These are phyloP conservation scores for Metschnikowia matae DNA, from an alignment of 805 yeast genomes.

Conservation along the genomic window DNA sequence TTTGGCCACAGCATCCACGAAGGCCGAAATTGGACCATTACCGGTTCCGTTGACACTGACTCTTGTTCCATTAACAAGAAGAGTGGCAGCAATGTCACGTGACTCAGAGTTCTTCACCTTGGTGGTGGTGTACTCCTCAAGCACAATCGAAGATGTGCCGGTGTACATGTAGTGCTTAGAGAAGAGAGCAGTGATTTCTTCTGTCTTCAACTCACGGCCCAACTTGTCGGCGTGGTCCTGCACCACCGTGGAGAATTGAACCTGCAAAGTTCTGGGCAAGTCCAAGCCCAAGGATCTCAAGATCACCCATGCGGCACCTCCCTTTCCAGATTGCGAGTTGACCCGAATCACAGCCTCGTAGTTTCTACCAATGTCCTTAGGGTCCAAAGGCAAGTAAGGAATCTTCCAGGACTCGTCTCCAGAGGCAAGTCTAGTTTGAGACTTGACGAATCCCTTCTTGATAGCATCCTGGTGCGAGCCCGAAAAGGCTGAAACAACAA, in stretches of 20 bases:
- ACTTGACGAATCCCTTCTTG: conserved; percentile 59
- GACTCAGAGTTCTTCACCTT: conserved; percentile 19
- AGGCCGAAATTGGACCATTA: conserved; percentile 77
- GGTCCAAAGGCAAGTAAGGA: conserved; percentile 78
- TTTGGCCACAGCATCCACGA: conserved; percentile 58
- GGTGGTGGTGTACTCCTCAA: conserved; percentile 24
- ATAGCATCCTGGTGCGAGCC: conserved; percentile 74
- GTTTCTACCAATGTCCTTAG: conserved; percentile 74
- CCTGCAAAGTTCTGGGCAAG: conserved; percentile 68
- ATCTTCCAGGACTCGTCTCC: conserved; percentile 50
- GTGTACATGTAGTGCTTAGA: conserved; percentile 47
- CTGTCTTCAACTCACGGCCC: conserved; percentile 67
- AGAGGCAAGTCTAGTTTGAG: conserved; percentile 50
- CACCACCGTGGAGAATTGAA: conserved; percentile 60
- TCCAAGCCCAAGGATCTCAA: conserved; percentile 68
- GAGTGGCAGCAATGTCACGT: conserved; percentile 22
- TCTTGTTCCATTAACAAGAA: conserved; percentile 18
- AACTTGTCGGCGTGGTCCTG: conserved; percentile 59
- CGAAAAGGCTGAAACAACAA: conserved; percentile 74
- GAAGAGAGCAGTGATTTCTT: conserved; percentile 59
- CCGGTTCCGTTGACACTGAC: conserved; percentile 54
- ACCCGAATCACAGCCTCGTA: conserved; percentile 82
- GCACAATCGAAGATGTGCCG: conserved; percentile 15
- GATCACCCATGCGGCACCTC: conserved; percentile 83
- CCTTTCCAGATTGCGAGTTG: conserved; percentile 84